phyloP scores from a whole-genome alignment of 2,329 filamentous ascomycete genomes.

The Sclerotinia trifoliorum region DNA sequence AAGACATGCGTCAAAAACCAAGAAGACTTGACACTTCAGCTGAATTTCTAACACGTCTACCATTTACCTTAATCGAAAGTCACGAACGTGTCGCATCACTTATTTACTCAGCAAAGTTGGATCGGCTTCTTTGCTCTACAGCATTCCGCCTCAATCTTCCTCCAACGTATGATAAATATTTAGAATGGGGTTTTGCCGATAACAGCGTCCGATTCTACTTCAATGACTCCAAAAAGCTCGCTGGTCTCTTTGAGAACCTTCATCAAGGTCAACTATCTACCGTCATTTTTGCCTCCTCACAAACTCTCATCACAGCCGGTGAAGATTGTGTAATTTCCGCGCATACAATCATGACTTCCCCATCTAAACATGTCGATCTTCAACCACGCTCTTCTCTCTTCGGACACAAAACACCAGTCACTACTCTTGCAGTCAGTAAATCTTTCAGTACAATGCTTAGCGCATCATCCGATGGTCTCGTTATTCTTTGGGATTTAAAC shows the following conservation, averaged over 20 bases:
- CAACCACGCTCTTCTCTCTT: slow-evolving; percentile 78
- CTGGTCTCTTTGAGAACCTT: slow-evolving; percentile 89
- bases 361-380: slow-evolving; percentile 72
- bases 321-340: slow-evolving; percentile 89
- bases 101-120: slow-evolving; percentile 73
- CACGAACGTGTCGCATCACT: slow-evolving; percentile 79
- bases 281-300: slow-evolving; percentile 82
- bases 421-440: slow-evolving; percentile 77
- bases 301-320: slow-evolving; percentile 86
- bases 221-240: slow-evolving; percentile 75
- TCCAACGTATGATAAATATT: slow-evolving; percentile 81
- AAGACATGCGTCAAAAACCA: slow-evolving; percentile 62
- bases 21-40: slow-evolving; percentile 75
- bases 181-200: slow-evolving; percentile 96
- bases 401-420: slow-evolving; percentile 83
- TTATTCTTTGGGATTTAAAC: slow-evolving; percentile 93
- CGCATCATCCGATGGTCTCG: slow-evolving; percentile 75
- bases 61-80: slow-evolving; percentile 69
- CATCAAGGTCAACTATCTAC: slow-evolving; percentile 88
- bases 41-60: slow-evolving; percentile 72
- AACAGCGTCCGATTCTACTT: slow-evolving; percentile 89
- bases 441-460: slow-evolving; percentile 87
- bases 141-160: slow-evolving; percentile 85
- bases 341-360: slow-evolving; percentile 66
- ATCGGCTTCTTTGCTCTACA: slow-evolving; percentile 79